phyloP scores from a whole-genome alignment of 169 alveolate species.

The Babesia divergens region DNA sequence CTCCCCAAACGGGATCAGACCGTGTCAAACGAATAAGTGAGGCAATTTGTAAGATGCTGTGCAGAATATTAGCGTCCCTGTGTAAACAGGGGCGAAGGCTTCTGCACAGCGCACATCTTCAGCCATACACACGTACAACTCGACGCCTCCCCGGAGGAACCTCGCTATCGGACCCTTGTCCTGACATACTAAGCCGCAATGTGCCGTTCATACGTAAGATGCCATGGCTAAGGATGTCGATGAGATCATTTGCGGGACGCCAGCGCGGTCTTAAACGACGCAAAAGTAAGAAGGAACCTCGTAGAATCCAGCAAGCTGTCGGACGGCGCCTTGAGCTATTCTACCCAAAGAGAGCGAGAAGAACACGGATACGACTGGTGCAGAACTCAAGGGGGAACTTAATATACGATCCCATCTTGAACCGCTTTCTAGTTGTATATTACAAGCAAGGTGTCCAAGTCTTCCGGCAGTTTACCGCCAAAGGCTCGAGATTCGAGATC shows the following conservation, averaged over 20 bases:
- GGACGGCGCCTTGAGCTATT: constrained; percentile 72
- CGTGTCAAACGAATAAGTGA: too few species aligned
- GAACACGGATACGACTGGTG: constrained; percentile 66
- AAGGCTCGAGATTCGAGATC: constrained; percentile 52
- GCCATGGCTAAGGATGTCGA: constrained; percentile 1
- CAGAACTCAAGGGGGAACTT: constrained; percentile 74
- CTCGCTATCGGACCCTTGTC: too few species aligned
- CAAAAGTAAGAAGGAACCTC: constrained; percentile 65
- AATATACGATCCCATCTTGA: constrained; percentile 66
- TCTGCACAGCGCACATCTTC: too few species aligned
- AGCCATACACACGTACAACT: too few species aligned
- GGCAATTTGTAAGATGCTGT: too few species aligned
- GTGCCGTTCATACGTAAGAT: too few species aligned
- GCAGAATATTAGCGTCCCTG: too few species aligned
- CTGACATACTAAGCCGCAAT: too few species aligned
- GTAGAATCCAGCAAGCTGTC: constrained; percentile 62
- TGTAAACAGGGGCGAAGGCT: too few species aligned
- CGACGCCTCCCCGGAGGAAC: too few species aligned
- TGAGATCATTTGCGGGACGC: constrained; percentile 63
- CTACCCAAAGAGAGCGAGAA: constrained; percentile 68
- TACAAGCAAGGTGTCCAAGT: constrained; percentile 77
- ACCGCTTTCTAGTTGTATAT: constrained; percentile 66
- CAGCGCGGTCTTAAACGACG: constrained; percentile 73
- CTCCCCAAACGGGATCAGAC: too few species aligned
- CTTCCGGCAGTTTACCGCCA: constrained; percentile 66